phyloP scores from a whole-genome alignment of 148 eudicot species.

The Fagopyrum homotropicum region DNA sequence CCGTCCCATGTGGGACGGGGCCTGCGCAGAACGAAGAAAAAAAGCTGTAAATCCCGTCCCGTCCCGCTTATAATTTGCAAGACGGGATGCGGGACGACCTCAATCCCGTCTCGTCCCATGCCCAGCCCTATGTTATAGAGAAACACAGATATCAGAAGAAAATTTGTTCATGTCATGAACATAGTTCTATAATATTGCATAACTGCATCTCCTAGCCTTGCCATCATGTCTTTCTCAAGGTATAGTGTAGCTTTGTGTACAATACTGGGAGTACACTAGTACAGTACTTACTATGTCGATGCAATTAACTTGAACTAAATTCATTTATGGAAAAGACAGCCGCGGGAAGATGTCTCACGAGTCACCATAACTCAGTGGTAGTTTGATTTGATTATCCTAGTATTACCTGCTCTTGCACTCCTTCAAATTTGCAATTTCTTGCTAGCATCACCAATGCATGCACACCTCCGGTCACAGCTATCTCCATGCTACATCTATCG shows the following conservation, averaged over 20 bases:
- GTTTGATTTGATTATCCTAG: neutral
- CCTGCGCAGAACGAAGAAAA: no score
- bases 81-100: no score
- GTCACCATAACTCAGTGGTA: neutral
- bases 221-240: neutral
- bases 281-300: neutral
- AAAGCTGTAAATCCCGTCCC: no score
- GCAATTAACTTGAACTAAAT: neutral
- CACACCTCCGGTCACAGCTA: slow-evolving; percentile 83
- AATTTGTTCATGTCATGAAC: neutral
- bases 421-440: slow-evolving; percentile 76
- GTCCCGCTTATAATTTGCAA: no score
- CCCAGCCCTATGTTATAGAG: neutral
- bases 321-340: neutral
- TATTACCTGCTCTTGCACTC: slow-evolving; percentile 94
- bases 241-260: slow-evolving; percentile 5
- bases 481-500: slow-evolving; percentile 96
- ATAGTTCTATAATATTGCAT: neutral
- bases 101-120: no score
- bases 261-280: neutral
- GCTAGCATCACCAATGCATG: slow-evolving; percentile 92
- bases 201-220: neutral
- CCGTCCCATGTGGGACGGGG: no score
- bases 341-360: neutral
- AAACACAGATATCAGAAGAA: neutral